Conservation (phyloP, 1,284 basidiomycete species). For the Trametes sp. region DNA sequence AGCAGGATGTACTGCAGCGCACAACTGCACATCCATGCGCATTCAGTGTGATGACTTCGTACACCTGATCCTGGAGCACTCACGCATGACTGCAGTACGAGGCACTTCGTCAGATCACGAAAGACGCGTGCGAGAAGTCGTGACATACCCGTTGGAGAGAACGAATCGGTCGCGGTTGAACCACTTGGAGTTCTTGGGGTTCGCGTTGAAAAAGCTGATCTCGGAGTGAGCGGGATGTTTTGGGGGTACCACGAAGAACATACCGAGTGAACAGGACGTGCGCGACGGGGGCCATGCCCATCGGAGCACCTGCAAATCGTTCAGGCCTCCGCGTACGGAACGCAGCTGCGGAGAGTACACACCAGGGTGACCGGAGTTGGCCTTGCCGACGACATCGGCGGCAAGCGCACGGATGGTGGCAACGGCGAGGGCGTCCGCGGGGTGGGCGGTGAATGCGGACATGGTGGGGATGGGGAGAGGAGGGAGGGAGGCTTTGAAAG, state of each 20-base stretch:
- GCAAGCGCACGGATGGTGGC: slow-evolving; percentile 77
- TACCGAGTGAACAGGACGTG: slow-evolving; percentile 88
- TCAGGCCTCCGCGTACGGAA: slow-evolving; percentile 13
- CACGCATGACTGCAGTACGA: slow-evolving; percentile 67
- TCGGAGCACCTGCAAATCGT: slow-evolving; percentile 70
- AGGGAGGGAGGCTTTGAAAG: slow-evolving; percentile 22
- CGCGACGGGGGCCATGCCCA: slow-evolving; percentile 91
- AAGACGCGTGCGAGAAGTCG: neutral
- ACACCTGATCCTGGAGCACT: slow-evolving; percentile 38
- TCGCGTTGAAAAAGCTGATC: slow-evolving; percentile 82
- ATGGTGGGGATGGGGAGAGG: slow-evolving; percentile 43
- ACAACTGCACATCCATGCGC: slow-evolving; percentile 56
- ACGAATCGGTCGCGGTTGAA: slow-evolving; percentile 92
- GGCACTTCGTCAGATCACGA: slow-evolving; percentile 7
- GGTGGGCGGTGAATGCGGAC: slow-evolving; percentile 51
- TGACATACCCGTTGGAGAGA: slow-evolving; percentile 79
- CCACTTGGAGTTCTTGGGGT: slow-evolving; percentile 91
- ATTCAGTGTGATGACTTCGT: neutral
- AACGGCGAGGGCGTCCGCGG: slow-evolving; percentile 65
- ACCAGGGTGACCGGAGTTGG: slow-evolving; percentile 95
- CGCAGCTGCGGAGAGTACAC: slow-evolving; percentile 27
- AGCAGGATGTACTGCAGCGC: slow-evolving; percentile 87
- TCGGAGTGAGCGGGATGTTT: slow-evolving; percentile 6
- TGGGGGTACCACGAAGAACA: slow-evolving; percentile 13
- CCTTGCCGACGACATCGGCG: slow-evolving; percentile 77